phyloP scores from a whole-genome alignment of 768 basidiomycete genomes.

The Hericium erinaceus region DNA sequence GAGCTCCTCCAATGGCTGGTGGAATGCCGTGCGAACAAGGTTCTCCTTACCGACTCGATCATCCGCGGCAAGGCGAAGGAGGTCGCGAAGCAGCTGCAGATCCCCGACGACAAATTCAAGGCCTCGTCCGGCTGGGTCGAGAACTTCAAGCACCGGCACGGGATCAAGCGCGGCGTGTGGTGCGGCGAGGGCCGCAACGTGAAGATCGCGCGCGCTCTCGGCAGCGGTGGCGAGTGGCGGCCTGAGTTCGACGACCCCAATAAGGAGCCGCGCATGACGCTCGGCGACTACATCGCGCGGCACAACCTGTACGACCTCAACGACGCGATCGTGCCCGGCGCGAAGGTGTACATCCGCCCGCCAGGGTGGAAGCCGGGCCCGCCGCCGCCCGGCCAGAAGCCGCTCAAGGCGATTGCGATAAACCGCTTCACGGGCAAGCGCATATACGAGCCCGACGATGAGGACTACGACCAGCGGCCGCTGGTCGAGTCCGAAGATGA shows the following conservation, averaged over 20 bases:
- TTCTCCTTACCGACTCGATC: constrained; percentile 53
- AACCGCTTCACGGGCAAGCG: too few relatives aligned
- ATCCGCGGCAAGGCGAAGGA: constrained; percentile 61
- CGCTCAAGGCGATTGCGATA: too few relatives aligned
- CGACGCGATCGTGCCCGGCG: not conserved
- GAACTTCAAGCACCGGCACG: constrained; percentile 80
- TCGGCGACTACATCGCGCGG: constrained; percentile 10
- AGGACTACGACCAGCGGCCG: not conserved
- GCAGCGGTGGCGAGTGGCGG: constrained; percentile 1
- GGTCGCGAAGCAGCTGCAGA: constrained; percentile 46
- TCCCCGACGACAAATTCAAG: constrained; percentile 72
- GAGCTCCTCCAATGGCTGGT: constrained; percentile 53
- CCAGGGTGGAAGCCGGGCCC: not conserved
- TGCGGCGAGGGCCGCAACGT: constrained; percentile 28
- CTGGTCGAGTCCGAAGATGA: not conserved
- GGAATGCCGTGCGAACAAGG: constrained; percentile 37
- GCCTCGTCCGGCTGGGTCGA: constrained; percentile 91
- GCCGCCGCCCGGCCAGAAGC: not conserved
- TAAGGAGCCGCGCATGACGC: constrained; percentile 6
- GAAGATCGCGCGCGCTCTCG: constrained; percentile 1
- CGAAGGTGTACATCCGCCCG: not conserved
- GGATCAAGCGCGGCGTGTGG: constrained; percentile 62
- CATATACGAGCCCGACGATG: not conserved
- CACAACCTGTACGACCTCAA: constrained; percentile 8
- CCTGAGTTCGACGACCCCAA: constrained; percentile 2